Evolutionary conservation across 1,284 basidiomycete species (phyloP).

Genomic region (Cryptococcus jaspeensis): DNA sequence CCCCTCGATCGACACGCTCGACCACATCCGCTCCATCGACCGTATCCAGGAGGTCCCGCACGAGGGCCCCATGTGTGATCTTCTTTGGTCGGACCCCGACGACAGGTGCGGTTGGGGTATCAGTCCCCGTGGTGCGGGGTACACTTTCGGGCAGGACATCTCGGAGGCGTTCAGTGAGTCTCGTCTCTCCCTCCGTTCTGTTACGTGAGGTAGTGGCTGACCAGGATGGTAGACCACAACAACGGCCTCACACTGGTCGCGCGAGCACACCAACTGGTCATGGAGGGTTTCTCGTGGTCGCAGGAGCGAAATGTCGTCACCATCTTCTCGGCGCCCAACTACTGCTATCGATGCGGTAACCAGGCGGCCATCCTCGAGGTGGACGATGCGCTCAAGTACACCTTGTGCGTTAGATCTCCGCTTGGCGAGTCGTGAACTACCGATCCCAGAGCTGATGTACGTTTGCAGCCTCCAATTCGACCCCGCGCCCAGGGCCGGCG

Average conservation of each 20-base stretch:
- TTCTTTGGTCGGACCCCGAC: conserved; percentile 98
- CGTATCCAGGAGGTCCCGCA: conserved; percentile 98
- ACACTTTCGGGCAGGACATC: conserved; percentile 99
- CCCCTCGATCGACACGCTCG: conserved; percentile 98
- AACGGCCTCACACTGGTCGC: conserved; percentile 97
- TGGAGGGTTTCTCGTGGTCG: conserved; percentile 94
- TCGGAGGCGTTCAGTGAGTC: conserved; percentile 58
- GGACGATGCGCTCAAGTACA: conserved; percentile 68
- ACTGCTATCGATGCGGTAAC: conserved; percentile 99
- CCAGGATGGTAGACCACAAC: conserved; percentile 71
- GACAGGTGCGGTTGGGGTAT: conserved; percentile 99
- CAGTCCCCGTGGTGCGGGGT: conserved; percentile 96
- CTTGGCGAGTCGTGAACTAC: too few species aligned
- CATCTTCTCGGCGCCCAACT: conserved; percentile 98
- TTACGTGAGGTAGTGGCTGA: not conserved
- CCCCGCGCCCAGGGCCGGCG: conserved; percentile 95
- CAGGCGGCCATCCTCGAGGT: conserved; percentile 99
- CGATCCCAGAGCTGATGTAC: not conserved
- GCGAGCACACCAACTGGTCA: conserved; percentile 93
- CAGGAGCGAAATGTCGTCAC: conserved; percentile 99
- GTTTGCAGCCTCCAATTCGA: conserved; percentile 90
- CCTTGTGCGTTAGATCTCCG: conserved; percentile 46
- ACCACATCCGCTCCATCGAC: conserved; percentile 98
- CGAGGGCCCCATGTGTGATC: conserved; percentile 98
- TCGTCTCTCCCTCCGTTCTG: not conserved